A percentile compares a stretch with the other conserved stretches of the same genome.
phyloP scores from a whole-genome alignment of 78 protist genomes.

The Dictyostelium discoideum region DNA sequence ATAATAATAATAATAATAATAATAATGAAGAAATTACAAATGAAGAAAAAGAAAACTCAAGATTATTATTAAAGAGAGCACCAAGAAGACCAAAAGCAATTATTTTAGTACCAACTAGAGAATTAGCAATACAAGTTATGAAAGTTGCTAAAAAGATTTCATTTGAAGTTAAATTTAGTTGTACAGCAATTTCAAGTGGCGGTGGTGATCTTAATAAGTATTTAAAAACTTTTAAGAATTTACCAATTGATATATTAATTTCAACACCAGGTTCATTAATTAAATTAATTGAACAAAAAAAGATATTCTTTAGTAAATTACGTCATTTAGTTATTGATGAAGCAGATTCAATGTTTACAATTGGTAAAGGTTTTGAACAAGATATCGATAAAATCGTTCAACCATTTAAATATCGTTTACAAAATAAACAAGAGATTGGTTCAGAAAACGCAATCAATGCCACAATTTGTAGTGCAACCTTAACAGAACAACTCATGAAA shows the following conservation, averaged over 20 bases:
- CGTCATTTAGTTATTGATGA: conserved; percentile 81
- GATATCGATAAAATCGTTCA: conserved; percentile 48
- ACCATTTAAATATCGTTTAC: conserved; percentile 47
- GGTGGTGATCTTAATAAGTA: conserved; percentile 42
- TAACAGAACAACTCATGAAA: conserved; percentile 35
- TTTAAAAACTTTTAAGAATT: not conserved
- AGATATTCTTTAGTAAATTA: conserved; percentile 43
- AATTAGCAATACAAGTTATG: conserved; percentile 80
- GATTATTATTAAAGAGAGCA: conserved; percentile 2
- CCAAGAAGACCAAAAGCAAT: conserved; percentile 82
- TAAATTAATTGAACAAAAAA: conserved; percentile 44
- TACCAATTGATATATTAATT: conserved; percentile 69
- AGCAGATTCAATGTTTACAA: conserved; percentile 86
- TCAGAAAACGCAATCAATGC: not conserved
- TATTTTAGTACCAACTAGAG: conserved; percentile 89
- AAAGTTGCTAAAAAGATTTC: conserved; percentile 55
- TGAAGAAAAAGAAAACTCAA: not conserved
- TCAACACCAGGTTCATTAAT: conserved; percentile 84
- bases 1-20: not conserved
- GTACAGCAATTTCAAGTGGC: conserved; percentile 54
- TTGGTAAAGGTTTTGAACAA: conserved; percentile 77
- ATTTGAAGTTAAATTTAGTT: conserved; percentile 22
- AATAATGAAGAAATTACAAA: not conserved
- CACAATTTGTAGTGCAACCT: conserved; percentile 65
- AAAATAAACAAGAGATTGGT: not conserved